These are phyloP conservation scores for Naematelia aurantialba DNA, from an alignment of 768 basidiomycete species.

Conservation along the genomic window DNA sequence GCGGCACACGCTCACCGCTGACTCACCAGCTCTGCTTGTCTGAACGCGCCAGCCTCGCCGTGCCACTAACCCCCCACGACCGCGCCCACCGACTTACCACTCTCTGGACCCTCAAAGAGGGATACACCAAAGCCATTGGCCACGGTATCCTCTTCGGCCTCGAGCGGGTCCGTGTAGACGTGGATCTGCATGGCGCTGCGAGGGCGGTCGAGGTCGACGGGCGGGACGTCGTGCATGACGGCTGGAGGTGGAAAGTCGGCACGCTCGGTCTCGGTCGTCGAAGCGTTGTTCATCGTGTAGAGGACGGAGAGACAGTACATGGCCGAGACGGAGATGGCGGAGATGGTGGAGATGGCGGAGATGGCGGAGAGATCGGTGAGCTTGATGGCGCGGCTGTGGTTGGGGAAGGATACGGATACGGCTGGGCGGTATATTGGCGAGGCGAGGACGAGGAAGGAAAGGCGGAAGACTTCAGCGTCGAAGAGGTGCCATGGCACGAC, in stretches of 20 bases:
- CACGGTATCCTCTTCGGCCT: slow-evolving; percentile 37
- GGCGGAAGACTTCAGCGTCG: slow-evolving; percentile 1
- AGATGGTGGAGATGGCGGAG: slow-evolving; percentile 10
- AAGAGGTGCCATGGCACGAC: slow-evolving; percentile 14
- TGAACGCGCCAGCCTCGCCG: slow-evolving; percentile 16
- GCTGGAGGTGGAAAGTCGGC: slow-evolving; percentile 13
- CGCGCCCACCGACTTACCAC: slow-evolving; percentile 18
- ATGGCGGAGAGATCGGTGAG: too few species aligned
- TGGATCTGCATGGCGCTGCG: slow-evolving; percentile 4
- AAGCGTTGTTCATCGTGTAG: too few species aligned
- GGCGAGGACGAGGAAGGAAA: slow-evolving; percentile 10
- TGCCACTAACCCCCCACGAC: slow-evolving; percentile 8
- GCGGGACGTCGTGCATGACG: slow-evolving; percentile 14
- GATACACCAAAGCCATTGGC: slow-evolving; percentile 38
- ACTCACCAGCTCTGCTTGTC: slow-evolving; percentile 11
- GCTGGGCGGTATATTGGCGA: slow-evolving; percentile 28
- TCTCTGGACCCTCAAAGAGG: slow-evolving; percentile 40
- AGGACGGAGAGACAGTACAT: too few species aligned
- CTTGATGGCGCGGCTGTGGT: neutral
- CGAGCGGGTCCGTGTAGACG: slow-evolving; percentile 28
- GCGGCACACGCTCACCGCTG: too few species aligned
- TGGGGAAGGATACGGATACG: slow-evolving; percentile 2
- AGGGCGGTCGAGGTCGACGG: slow-evolving; percentile 16
- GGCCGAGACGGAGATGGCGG: slow-evolving; percentile 20
- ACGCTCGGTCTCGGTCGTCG: too few species aligned